Evolutionary conservation across 495 filamentous ascomycete genomes (phyloP).

Genomic region (Podospora tetraspora): DNA sequence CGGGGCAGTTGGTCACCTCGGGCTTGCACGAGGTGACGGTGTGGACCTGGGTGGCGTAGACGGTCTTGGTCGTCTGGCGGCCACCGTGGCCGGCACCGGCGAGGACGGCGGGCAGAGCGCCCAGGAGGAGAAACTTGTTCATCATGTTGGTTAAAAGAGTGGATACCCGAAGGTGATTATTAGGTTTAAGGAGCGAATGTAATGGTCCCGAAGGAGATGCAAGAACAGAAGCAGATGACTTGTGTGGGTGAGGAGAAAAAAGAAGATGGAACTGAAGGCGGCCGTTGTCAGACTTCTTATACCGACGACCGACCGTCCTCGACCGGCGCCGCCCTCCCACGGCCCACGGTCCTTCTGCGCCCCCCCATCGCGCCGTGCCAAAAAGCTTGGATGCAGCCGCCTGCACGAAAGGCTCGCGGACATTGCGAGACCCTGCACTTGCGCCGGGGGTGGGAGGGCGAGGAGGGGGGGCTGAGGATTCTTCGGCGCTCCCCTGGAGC

Average conservation of each 20-base stretch:
- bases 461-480: neutral
- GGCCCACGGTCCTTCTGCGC: neutral
- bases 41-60: conserved; percentile 47
- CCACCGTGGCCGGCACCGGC: neutral
- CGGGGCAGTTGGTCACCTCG: conserved; percentile 52
- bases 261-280: neutral
- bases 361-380: neutral
- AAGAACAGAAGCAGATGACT: conserved; percentile 9
- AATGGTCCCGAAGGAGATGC: conserved; percentile 17
- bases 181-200: conserved; percentile 11
- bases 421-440: neutral
- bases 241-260: conserved; percentile 2
- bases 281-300: neutral
- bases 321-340: neutral
- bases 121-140: conserved; percentile 16
- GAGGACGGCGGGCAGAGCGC: conserved; percentile 17
- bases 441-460: neutral
- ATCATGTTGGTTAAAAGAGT: conserved; percentile 8
- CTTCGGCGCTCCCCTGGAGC: neutral
- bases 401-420: neutral
- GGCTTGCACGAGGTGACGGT: conserved; percentile 54
- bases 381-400: neutral
- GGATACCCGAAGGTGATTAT: conserved; percentile 2
- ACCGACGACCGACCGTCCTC: neutral
- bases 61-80: conserved; percentile 19